Evolutionary conservation across 352 stramenopile species (phyloP).

Genomic region (Phytophthora brassicae): DNA sequence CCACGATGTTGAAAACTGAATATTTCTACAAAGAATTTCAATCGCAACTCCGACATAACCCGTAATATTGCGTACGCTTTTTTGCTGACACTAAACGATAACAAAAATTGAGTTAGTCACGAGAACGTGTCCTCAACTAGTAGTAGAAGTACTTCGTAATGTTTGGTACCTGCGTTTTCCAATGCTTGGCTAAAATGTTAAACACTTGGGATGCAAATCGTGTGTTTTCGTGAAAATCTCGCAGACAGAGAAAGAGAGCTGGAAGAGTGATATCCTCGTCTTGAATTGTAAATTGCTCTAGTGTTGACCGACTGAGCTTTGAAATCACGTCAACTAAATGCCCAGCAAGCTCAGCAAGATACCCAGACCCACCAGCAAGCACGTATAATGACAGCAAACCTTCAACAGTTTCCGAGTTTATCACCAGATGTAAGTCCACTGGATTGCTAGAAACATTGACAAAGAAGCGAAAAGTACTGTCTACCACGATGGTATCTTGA

Average conservation of each 20-base stretch:
- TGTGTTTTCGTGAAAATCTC: conserved; percentile 45
- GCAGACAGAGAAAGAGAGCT: conserved; percentile 67
- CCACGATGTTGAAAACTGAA: conserved; percentile 20
- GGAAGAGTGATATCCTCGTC: conserved; percentile 56
- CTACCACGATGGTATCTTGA: conserved; percentile 35
- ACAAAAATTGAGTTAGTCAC: neutral
- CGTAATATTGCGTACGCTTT: conserved; percentile 44
- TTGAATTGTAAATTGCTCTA: conserved; percentile 47
- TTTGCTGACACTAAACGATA: conserved; percentile 8
- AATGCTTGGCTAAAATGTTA: conserved; percentile 55
- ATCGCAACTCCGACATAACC: conserved; percentile 68
- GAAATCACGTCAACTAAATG: conserved; percentile 53
- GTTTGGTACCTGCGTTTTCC: conserved; percentile 42
- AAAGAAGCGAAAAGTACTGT: conserved; percentile 58
- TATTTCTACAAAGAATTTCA: conserved; percentile 38
- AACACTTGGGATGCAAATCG: conserved; percentile 59
- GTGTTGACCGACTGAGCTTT: conserved; percentile 36
- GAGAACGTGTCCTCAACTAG: neutral
- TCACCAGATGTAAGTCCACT: conserved; percentile 44
- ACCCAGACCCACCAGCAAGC: conserved; percentile 26
- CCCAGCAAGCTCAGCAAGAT: conserved; percentile 35
- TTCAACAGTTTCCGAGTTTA: conserved; percentile 61
- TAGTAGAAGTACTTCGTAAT: neutral
- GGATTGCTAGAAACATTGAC: conserved; percentile 53
- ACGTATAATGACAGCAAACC: conserved; percentile 63